phyloP scores from a whole-genome alignment of 768 basidiomycete genomes.

The Mycena floridula region DNA sequence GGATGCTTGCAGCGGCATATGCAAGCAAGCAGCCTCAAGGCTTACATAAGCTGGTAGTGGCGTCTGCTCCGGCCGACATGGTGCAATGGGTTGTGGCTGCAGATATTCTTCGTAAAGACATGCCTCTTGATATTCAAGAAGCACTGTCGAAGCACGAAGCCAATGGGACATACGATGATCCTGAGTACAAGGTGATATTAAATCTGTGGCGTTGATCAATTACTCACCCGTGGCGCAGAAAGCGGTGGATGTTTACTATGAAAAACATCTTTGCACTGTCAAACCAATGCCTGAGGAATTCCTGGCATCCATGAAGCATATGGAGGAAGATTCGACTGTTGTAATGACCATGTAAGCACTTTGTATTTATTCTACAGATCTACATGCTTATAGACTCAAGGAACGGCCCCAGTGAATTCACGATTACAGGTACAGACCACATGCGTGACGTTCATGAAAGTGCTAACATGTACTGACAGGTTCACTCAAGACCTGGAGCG shows the following conservation, averaged over 20 bases:
- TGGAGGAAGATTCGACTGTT: conserved; percentile 9
- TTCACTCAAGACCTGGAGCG: background rate
- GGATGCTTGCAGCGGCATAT: conserved; percentile 30
- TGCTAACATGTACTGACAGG: no score
- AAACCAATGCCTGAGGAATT: background rate
- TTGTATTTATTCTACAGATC: background rate
- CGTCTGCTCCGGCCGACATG: conserved; percentile 21
- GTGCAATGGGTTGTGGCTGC: conserved; percentile 19
- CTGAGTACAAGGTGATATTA: conserved; percentile 9
- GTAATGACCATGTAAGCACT: conserved; percentile 27
- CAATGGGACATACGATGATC: background rate
- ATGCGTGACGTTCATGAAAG: no score
- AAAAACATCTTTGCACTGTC: background rate
- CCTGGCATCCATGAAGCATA: background rate
- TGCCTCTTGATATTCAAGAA: conserved; percentile 28
- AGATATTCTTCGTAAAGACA: conserved; percentile 14
- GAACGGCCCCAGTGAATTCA: conserved; percentile 29
- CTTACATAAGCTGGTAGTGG: conserved; percentile 23
- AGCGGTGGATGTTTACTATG: background rate
- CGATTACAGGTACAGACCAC: conserved; percentile 12
- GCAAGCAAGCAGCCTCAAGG: conserved; percentile 20
- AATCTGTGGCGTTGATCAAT: no score
- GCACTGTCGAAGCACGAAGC: conserved; percentile 22
- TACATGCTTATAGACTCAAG: background rate
- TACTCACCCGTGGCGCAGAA: no score